Base-by-base conservation (phyloP, 2,329 filamentous ascomycete species). In the Aspergillus quadrilineatus region DNA sequence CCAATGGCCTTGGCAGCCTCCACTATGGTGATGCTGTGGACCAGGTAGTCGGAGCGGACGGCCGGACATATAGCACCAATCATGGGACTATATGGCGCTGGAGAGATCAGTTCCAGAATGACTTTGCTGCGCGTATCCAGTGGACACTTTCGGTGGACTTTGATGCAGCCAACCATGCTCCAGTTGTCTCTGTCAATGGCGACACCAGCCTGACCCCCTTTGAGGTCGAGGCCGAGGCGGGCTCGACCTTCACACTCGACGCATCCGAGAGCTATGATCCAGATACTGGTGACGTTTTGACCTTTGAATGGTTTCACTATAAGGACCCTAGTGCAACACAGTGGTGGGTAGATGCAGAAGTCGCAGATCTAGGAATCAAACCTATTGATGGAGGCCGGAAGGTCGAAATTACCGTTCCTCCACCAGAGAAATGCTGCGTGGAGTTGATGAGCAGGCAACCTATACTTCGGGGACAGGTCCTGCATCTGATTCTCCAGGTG, bases 21-120 rank as follows among this genome's bases (percentile, higher is more conserved):
- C 64, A 69, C 34, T 76, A 67, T 57, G 64, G 60, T 30, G 73
- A 77, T 59, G 63, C 67, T 0, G 61, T 63, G 1, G 75, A 78
- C 58, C 58, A 56, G 1, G 70, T 73, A 1, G 53, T 69, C n/a
- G 74, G 73, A 3, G 32, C 57, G 14, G 65, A 74, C 49, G 69
- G 70, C 4, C 63, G 67, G 14, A 65, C 43, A 8, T 69, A 69
- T 55, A 63, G 61, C 36, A 68, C 66, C 34, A 80, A 77, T 45
- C 77, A 80, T 22, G 77, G 77, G 0, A 80, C 78, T 0, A 77
- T 82, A 44, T 82, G 80, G 79, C 69, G 79, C 17, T 82, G 80
- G 80, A 65, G 79, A 36, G 69, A 76, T 43, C 77, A 79, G 1
- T 81, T 77, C 54, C 79, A 81, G 63, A 76, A 77, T 47, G 79